Percentiles rank a stretch among this genome's conserved stretches.
These are phyloP conservation scores for Nothophaeocryptopus gaeumannii DNA, from an alignment of 2,329 filamentous ascomycete species.

Conservation along the genomic window DNA sequence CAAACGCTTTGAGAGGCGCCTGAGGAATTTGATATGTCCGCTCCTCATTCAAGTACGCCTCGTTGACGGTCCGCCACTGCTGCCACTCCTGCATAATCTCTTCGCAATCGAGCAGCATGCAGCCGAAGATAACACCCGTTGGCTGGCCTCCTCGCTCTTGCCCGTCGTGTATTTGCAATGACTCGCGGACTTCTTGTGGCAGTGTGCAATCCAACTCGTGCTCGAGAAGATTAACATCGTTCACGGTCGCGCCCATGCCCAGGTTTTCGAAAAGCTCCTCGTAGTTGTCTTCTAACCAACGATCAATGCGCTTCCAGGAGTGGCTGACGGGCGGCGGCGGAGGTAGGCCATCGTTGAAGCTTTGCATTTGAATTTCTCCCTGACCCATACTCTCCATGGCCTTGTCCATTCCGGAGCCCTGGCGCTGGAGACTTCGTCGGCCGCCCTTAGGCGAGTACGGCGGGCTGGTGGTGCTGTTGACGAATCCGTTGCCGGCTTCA, in stretches of 20 bases:
- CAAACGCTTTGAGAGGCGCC: conserved; percentile 68
- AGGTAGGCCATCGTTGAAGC: conserved; percentile 85
- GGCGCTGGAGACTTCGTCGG: conserved; percentile 62
- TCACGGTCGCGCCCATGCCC: conserved; percentile 84
- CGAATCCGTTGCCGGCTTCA: conserved; percentile 59
- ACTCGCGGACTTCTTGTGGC: conserved; percentile 90
- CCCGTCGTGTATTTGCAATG: conserved; percentile 87
- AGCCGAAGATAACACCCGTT: conserved; percentile 87
- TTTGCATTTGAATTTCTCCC: conserved; percentile 94
- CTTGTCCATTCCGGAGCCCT: conserved; percentile 41
- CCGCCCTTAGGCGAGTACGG: conserved; percentile 90
- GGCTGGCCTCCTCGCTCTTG: conserved; percentile 90
- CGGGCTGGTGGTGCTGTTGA: conserved; percentile 60
- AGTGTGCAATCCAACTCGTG: conserved; percentile 93
- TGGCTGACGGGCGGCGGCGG: conserved; percentile 83
- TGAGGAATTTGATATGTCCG: conserved; percentile 57
- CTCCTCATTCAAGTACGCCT: conserved; percentile 70
- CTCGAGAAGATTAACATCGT: conserved; percentile 95
- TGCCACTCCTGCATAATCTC: conserved; percentile 98
- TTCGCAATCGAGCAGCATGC: conserved; percentile 95
- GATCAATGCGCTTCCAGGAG: conserved; percentile 92
- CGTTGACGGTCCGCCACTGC: conserved; percentile 91
- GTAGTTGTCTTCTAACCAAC: conserved; percentile 93
- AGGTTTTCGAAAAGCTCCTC: conserved; percentile 91
- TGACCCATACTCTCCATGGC: conserved; percentile 67